Conservation (phyloP, 1,139 yeast genomes). For the Magnusiomyces tetraspermus region DNA sequence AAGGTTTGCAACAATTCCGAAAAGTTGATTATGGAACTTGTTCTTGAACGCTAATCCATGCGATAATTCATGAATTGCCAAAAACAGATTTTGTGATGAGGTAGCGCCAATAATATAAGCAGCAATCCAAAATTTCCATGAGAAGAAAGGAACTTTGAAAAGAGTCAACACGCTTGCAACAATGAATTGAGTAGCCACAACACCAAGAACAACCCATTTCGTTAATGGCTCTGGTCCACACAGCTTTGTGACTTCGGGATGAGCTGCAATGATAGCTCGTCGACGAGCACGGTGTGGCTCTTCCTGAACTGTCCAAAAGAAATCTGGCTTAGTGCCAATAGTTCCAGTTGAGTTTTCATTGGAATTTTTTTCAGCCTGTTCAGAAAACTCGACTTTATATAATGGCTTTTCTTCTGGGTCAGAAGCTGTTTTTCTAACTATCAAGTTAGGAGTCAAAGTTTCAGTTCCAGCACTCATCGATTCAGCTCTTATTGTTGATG, state of each 20-base stretch:
- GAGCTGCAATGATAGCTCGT: conserved; percentile 56
- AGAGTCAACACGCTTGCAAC: conserved; percentile 50
- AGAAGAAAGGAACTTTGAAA: conserved; percentile 41
- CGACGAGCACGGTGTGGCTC: conserved; percentile 79
- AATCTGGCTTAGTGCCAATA: conserved; percentile 22
- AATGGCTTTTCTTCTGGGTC: no score
- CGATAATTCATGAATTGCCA: conserved; percentile 80
- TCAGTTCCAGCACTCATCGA: no score
- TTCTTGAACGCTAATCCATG: conserved; percentile 80
- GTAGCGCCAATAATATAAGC: conserved; percentile 85
- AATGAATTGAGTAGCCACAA: conserved; percentile 54
- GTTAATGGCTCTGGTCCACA: conserved; percentile 85
- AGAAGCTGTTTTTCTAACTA: no score
- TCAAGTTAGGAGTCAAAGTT: no score
- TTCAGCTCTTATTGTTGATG: no score
- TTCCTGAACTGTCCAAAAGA: conserved; percentile 71
- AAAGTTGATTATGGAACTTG: conserved; percentile 67
- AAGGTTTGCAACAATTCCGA: conserved; percentile 65
- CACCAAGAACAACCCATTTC: conserved; percentile 59
- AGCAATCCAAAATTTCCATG: conserved; percentile 46
- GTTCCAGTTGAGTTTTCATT: not conserved
- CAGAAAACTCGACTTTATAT: no score
- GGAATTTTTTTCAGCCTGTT: no score
- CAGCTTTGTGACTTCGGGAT: conserved; percentile 72
- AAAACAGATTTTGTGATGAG: conserved; percentile 68